Evolutionary conservation across 1,284 basidiomycete genomes (phyloP).

Genomic region (Phaffia rhodozyma): DNA sequence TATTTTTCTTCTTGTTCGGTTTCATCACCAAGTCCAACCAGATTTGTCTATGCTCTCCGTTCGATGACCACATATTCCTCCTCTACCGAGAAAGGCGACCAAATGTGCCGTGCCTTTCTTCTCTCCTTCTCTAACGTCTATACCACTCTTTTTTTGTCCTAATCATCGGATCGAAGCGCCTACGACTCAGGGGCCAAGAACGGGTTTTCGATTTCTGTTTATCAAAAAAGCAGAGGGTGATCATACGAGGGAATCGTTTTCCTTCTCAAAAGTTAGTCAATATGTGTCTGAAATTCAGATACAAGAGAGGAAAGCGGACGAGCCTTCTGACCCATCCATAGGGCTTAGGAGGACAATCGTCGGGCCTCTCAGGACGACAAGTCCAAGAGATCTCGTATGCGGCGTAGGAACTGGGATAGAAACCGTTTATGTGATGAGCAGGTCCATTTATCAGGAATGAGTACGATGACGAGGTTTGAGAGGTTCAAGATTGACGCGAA

Average conservation of each 20-base stretch:
- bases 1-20: too few species aligned
- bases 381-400: conserved; percentile 56
- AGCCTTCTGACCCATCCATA: conserved; percentile 67
- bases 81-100: too few species aligned
- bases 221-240: too few species aligned
- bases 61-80: too few species aligned
- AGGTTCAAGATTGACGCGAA: background rate
- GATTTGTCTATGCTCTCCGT: too few species aligned
- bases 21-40: too few species aligned
- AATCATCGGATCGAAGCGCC: background rate
- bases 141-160: too few species aligned
- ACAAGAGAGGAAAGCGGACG: conserved; percentile 1
- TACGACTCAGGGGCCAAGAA: conserved; percentile 23
- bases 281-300: background rate
- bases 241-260: background rate
- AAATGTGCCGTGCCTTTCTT: too few species aligned
- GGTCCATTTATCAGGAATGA: background rate
- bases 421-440: background rate
- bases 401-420: conserved; percentile 48
- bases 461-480: background rate
- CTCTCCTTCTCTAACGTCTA: too few species aligned
- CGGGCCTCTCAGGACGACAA: conserved; percentile 80
- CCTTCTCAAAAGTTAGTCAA: background rate
- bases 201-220: conserved; percentile 35
- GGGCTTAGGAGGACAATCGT: conserved; percentile 86